Evolutionary conservation across 441 rosid species (phyloP).

Genomic region (Brassica hybrid): DNA sequence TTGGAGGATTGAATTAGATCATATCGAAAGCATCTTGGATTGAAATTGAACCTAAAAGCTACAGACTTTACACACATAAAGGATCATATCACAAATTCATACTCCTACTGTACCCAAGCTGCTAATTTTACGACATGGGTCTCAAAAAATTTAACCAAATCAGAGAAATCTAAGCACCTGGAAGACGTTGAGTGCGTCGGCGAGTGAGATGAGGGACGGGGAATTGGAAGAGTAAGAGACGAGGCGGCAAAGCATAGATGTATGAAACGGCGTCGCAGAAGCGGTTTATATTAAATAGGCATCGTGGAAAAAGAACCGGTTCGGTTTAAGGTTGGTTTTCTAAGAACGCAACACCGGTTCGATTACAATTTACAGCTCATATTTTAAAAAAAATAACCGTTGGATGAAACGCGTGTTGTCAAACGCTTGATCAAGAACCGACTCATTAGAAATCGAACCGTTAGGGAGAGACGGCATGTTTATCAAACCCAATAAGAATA

Average conservation of each 20-base stretch:
- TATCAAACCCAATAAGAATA: too few species aligned
- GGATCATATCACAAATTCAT: neutral
- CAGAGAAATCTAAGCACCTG: slow-evolving; percentile 51
- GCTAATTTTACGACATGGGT: slow-evolving; percentile 27
- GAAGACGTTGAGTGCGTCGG: slow-evolving; percentile 82
- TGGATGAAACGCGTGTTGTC: neutral
- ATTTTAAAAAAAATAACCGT: neutral
- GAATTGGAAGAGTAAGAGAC: slow-evolving; percentile 74
- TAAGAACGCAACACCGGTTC: neutral
- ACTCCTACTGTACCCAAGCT: slow-evolving; percentile 4
- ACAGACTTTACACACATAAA: slow-evolving; percentile 16
- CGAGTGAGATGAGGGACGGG: slow-evolving; percentile 66
- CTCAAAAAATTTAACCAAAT: neutral
- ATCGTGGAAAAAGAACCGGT: neutral
- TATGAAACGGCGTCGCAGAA: slow-evolving; percentile 72
- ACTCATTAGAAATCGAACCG: neutral
- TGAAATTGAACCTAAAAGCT: slow-evolving; percentile 27
- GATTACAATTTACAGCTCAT: neutral
- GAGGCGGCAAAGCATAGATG: slow-evolving; percentile 60
- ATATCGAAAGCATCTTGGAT: neutral
- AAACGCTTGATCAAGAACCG: neutral
- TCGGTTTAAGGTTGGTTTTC: neutral
- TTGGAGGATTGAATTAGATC: slow-evolving; percentile 9
- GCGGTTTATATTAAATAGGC: slow-evolving; percentile 41
- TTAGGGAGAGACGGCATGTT: neutral